Evolutionary conservation across 2,329 filamentous ascomycete species (phyloP), one percentile per base, ranked within the genome.

Genomic region (Ascochyta viciae-villosae): DNA sequence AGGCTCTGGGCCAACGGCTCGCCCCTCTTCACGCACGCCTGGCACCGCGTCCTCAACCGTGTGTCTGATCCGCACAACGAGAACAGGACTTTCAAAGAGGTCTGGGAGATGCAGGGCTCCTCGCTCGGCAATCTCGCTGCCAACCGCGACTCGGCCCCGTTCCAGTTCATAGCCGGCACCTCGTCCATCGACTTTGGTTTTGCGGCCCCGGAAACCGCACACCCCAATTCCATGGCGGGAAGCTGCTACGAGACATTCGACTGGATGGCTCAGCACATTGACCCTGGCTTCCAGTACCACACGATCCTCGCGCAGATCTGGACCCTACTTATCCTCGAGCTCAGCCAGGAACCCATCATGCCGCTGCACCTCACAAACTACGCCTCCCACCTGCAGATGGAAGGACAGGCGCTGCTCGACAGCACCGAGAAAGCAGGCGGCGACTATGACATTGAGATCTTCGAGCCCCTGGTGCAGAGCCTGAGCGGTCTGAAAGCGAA

Each of bases 241-340:
- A 93, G 89, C 57, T 95, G 90, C 76, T 96, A 96, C 76, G 94
- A 98, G 71, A 96, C 87, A 50, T 93, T 90, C 66, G 89, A 92
- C 40, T 94, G 92, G 88, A 91, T 98, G 83, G 81, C 87, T 24
- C 83, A 83, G 34, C 86, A 90, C 57, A 88, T 90, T 22, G 95
- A 99, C 72, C 92, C 92, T 0, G 88, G 85, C 1, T 96, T 96
- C 70, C 76, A 83, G 10, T 95, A 96, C 71, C 95, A 98, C 77
- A 84, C 82, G 37, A 77, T 90, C 6, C 84, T 98, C 56, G 91
- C 87, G 10, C 87, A 97, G 75, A 81, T 98, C 37, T 88, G 91
- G 76, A 87, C 87, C 1, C 81, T 98, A 3, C 80, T 98, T n/a
- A 84, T 95, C 49, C 85, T 97, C 19, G 93, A 98, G 67, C 83